Percentiles rank a stretch among this genome's conserved stretches.
Evolutionary conservation across 768 basidiomycete genomes (phyloP).

Genomic region (Lyophyllum atratum): DNA sequence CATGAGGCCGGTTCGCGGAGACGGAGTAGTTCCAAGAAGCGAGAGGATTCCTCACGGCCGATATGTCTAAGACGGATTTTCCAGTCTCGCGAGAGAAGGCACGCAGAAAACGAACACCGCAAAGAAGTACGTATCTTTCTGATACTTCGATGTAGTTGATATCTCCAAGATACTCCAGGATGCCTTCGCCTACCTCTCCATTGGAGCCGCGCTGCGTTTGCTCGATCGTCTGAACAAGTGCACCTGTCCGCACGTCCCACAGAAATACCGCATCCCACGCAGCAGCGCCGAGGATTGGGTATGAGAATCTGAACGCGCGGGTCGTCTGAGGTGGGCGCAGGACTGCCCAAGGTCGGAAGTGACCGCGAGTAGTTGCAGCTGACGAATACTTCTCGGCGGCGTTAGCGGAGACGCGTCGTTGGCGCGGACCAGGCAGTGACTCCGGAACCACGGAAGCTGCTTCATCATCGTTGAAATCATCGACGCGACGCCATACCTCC

Average conservation of each 20-base stretch:
- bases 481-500: constrained; percentile 69
- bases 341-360: constrained; percentile 65
- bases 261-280: constrained; percentile 48
- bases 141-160: constrained; percentile 71
- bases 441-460: constrained; percentile 18
- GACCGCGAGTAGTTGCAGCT: constrained; percentile 35
- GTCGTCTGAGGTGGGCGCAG: constrained; percentile 46
- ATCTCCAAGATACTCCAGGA: constrained; percentile 28
- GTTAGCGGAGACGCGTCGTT: constrained; percentile 10
- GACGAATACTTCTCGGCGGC: constrained; percentile 3
- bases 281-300: constrained; percentile 62
- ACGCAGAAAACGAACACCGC: constrained; percentile 47
- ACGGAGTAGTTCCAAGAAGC: constrained; percentile 36
- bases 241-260: constrained; percentile 61
- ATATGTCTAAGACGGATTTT: constrained; percentile 42
- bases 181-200: not conserved
- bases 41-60: constrained; percentile 34
- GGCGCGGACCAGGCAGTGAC: constrained; percentile 36
- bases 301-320: constrained; percentile 66
- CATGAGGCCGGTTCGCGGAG: constrained; percentile 7
- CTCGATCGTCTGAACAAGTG: constrained; percentile 48
- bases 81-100: constrained; percentile 55
- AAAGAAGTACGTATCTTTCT: constrained; percentile 59
- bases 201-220: constrained; percentile 31
- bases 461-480: constrained; percentile 26